Evolutionary conservation across 2,329 filamentous ascomycete species (phyloP), one percentile per base, ranked within the genome.

Genomic region (Pseudopithomyces maydicus): DNA sequence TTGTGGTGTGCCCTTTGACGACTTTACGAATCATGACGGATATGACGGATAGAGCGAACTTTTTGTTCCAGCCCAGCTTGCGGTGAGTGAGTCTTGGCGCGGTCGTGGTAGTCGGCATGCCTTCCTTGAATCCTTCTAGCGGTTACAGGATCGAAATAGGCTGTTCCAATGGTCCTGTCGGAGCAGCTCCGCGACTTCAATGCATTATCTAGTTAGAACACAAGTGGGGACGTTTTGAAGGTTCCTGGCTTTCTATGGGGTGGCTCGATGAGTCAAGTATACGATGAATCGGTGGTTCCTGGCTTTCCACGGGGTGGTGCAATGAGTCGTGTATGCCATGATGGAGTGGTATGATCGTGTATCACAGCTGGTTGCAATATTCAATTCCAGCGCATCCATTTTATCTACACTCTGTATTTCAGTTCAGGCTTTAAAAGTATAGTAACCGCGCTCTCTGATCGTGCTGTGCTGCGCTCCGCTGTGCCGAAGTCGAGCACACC

Each of bases 21-120:
- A 42, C 38, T 23, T 51, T 43, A 51, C 48, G 48, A 51, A 43
- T 51, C 10, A 51, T 51, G 48, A 51, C 48, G 26, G 38, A 43
- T 43, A 51, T 51, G 48, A 51, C 48, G 26, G 38, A 43, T 43
- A 35, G 38, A 51, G 48, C 38, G 32, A 51, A 42, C 20, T 8
- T 12, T 42, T 33, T 29, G 38, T 22, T 33, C 20, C 36, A 29
- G 12, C 23, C 20, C 36, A 29, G 12, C 23, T n/a, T 48, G 19
- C 17, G 32, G 7, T 14, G 33, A 22, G 7, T 14, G 33, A 22
- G 33, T 17, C 17, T 29, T 43, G 23, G 38, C 22, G 8, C 32
- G 3, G 15, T 26, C 29, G n/a, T 41, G 8, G 15, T 38, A 50
- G 15, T 51, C 48, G 48, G 48, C 23, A 32, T 42, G 48, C 38